Evolutionary conservation across 2,329 filamentous ascomycete species (phyloP).

Genomic region (Aspergillus hortae): DNA sequence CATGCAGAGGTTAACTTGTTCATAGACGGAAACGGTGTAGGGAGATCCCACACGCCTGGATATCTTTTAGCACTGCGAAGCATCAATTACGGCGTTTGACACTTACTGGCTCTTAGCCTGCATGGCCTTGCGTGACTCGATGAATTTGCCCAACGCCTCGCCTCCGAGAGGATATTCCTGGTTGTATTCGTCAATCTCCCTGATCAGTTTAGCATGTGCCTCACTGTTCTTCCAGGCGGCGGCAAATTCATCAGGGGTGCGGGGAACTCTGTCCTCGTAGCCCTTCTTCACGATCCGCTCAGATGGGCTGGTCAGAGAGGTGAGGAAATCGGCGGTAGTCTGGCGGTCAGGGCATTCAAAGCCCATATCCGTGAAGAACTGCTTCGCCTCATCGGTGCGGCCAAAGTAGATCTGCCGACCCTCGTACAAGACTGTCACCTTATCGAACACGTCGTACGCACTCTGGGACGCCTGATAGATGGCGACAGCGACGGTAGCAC

Average conservation of each 20-base stretch:
- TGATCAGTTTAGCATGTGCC: constrained; percentile 40
- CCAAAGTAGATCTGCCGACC: constrained; percentile 77
- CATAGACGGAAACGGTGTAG: neutral
- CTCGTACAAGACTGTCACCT: constrained; percentile 69
- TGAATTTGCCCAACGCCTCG: constrained; percentile 37
- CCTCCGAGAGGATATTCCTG: constrained; percentile 42
- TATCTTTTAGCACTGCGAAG: constrained; percentile 2
- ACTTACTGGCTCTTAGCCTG: constrained; percentile 39
- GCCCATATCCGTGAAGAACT: constrained; percentile 67
- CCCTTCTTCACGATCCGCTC: constrained; percentile 58
- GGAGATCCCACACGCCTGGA: constrained; percentile 64
- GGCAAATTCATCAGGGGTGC: constrained; percentile 68
- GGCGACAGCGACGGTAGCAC: constrained; percentile 50
- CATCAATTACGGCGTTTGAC: neutral
- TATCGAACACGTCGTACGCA: constrained; percentile 63
- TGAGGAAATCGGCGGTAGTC: constrained; percentile 69
- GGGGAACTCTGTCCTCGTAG: constrained; percentile 61
- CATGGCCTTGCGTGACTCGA: constrained; percentile 40
- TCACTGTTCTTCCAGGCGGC: constrained; percentile 53
- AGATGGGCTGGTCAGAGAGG: constrained; percentile 62
- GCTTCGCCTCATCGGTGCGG: constrained; percentile 55
- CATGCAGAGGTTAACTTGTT: constrained; percentile 73
- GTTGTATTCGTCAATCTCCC: constrained; percentile 45
- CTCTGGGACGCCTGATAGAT: constrained; percentile 52
- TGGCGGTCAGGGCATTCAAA: constrained; percentile 67